Base-by-base conservation (phyloP, 2,329 filamentous ascomycete genomes). In the Aspergillus ustus region DNA sequence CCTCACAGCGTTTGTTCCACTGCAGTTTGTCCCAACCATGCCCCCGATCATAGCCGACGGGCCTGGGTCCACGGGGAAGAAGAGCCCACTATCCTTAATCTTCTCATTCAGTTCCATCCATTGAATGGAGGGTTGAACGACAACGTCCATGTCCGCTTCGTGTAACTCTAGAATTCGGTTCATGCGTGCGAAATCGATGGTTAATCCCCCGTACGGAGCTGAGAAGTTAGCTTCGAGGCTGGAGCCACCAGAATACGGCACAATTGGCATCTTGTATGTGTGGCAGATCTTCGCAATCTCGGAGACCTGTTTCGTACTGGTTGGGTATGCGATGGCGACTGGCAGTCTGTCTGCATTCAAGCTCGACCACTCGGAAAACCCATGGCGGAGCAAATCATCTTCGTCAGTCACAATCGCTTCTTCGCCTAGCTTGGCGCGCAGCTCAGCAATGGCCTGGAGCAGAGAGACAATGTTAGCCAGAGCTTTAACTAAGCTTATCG, bases 191-290 rank as follows among this genome's bases (percentile, higher is more conserved):
- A 97, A 97, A 72, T 97, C 93, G 54, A 97, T 90, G 67, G 91
- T 94, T 72, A 97, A 86, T 13, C 93, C 93, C 13, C 93, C 93
- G 72, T 89, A 90, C 0, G 92, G 92, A 15, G 93, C 91, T 0
- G 91, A 91, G 76, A 96, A 96, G 74, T 97, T 95, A 15, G 91
- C 93, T 75, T 97, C 93, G 0, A 97, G 81, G 67, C 91, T 94
- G 0, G 91, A 90, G 15, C 93, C 93, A 2, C 92, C 93, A 0
- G 91, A 95, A 73, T 91, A 97, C 0, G 92, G 90, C 62, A 95
- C 90, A 80, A 97, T 91, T 1, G 93, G 93, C 57, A 97, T 86
- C 17, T 85, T 88, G 76, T 93, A 89, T 73, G 89, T 89, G 78
- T 90, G 83, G 78, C 93, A 97, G 58, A 93, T 82, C 66, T 88